A percentile compares a stretch with the other conserved stretches of the same genome.
phyloP scores from a whole-genome alignment of 176 grass and related monocot genomes.

The Rhynchospora tenuis region DNA sequence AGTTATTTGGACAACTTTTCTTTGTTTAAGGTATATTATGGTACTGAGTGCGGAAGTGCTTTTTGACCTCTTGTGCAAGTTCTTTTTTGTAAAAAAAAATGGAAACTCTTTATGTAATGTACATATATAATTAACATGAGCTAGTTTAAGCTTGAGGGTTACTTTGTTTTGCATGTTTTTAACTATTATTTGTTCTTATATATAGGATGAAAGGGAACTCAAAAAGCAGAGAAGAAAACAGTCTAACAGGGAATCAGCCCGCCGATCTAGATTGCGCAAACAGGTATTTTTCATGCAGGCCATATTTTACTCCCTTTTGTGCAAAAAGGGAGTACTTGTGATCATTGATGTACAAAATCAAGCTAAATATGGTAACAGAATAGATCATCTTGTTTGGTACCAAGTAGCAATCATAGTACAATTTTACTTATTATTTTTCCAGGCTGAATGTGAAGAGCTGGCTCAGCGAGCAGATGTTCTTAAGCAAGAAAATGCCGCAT shows the following conservation, averaged over 20 bases:
- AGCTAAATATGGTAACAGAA: background rate
- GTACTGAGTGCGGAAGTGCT: background rate
- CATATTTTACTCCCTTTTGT: conserved; percentile 8
- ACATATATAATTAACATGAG: background rate
- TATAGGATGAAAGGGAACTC: conserved; percentile 87
- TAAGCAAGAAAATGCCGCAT: conserved; percentile 92
- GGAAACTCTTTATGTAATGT: background rate
- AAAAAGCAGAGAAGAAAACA: conserved; percentile 98
- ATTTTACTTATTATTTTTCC: conserved; percentile 26
- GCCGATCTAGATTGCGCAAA: conserved; percentile 96
- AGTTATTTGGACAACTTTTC: conserved; percentile 15
- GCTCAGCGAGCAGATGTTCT: conserved; percentile 76
- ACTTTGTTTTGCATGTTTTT: background rate
- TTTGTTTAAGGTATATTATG: background rate
- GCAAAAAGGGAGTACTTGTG: background rate
- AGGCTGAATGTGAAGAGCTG: conserved; percentile 99
- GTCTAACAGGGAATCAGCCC: conserved; percentile 96
- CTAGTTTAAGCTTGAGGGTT: background rate
- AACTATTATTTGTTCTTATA: background rate
- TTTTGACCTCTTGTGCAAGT: conserved; percentile 10
- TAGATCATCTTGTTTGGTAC: background rate
- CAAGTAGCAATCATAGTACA: background rate
- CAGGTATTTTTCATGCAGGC: conserved; percentile 46
- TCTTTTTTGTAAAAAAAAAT: background rate
- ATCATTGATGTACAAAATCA: background rate